Percentiles rank a stretch among this genome's conserved stretches.
Conservation (phyloP, 495 filamentous ascomycete species). For the Neurospora tetrasperma region DNA sequence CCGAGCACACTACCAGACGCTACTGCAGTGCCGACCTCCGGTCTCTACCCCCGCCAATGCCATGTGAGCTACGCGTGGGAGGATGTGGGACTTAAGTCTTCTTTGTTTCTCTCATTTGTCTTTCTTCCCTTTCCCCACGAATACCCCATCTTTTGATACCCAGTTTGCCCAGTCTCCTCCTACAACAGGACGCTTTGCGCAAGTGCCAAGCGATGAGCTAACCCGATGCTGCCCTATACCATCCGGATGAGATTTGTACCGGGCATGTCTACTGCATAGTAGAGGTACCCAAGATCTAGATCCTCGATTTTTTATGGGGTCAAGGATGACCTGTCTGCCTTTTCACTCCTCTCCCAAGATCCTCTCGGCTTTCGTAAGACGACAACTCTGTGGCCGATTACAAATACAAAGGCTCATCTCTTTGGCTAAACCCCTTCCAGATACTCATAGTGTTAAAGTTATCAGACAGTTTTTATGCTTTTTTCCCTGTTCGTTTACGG, state of each 20-base stretch:
- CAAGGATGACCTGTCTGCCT: not conserved
- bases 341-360: not conserved
- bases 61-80: slow-evolving; percentile 1
- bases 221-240: not conserved
- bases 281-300: not conserved
- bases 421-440: not conserved
- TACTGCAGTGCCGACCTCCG: not conserved
- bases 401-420: not conserved
- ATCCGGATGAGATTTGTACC: not conserved
- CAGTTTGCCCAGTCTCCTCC: not conserved
- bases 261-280: not conserved
- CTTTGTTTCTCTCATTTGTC: not conserved
- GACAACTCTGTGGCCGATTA: not conserved
- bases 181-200: not conserved
- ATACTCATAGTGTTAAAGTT: not conserved
- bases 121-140: not conserved
- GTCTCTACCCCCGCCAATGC: not conserved
- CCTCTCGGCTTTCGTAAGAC: not conserved
- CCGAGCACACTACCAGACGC: not conserved
- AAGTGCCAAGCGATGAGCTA: not conserved
- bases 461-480: not conserved
- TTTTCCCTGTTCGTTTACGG: not conserved
- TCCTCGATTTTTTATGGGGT: not conserved
- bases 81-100: not conserved
- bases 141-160: not conserved